Base-by-base conservation (phyloP, 1,284 basidiomycete genomes). In the Cutaneotrichosporon cutaneum region DNA sequence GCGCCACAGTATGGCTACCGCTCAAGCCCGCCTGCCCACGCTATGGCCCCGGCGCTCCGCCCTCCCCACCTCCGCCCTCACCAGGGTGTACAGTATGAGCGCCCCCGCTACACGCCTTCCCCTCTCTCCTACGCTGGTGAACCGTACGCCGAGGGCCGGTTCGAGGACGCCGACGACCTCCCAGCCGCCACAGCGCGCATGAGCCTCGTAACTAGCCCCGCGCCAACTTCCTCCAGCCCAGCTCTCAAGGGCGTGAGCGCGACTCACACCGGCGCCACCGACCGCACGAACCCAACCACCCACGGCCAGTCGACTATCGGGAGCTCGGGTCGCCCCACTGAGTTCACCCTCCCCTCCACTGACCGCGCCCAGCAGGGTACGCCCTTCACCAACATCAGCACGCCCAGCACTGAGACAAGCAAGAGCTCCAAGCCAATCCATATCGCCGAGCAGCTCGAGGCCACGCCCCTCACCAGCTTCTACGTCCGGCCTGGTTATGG, bases 401-500 rank as follows among this genome's bases (percentile, higher is more conserved):
- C 61, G 13, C 56, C 18, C 30, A 18, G 24, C 18, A 42, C 39
- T 7, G 30, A 6, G 26, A 47, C 18, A 0, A 48, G 30, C 1
- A 36, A 24, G 32, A 44, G 27, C 36, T 42, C 39, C 24, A 50
- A 36, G 21, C 48, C 33, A 18, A 30, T 53, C 54, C 39, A 62
- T 39, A 27, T 68, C 18, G 52, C 62, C 27, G 65, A 70, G 13
- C 47, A 58, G 22, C 57, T 70, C 13, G 64, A 67, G 55, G 62
- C 60, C 52, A 58, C 71, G 1, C 54, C 65, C 22, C 63, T 72
- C 33, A 70, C 65, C 4, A 69, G 66, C 50, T 75, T 69, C 64
- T 66, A 64, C 60, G 73, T 75, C 13, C 67, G 72, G 26, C 73
- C 73, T 11, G 72, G 70, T 2, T 73, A 59, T 54, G 73, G 71